Evolutionary conservation across 345 rosid species (phyloP), one percentile per base, ranked within the genome.

Genomic region (Gossypium australe): DNA sequence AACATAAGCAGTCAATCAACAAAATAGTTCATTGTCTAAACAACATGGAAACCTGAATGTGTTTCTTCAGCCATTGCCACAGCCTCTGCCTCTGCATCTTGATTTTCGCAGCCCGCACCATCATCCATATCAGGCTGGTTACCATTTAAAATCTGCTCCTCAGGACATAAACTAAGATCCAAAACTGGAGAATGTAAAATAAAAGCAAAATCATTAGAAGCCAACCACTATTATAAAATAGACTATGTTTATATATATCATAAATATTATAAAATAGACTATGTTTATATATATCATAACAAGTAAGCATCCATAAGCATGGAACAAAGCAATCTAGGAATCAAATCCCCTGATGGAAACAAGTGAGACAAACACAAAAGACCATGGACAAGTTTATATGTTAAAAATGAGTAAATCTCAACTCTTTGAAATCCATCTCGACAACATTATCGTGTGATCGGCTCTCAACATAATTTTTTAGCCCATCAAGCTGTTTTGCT

Each of bases 51-150:
- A 95, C 99, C 98, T 76, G 98, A 89, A 7, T 82, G 82, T 41
- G 82, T 80, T 78, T 88, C 95, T 83, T 93, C 98, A 25, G 88
- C 81, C 97, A 95, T 92, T 47, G 97, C 94, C 44, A 82, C 97
- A 18, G 84, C 86, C 63, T 92, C 94, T 68, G 84, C 87, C 66
- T 91, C 95, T 69, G 90, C 99, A 24, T 93, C 97, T 71, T 81
- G 89, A 80, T 83, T 89, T 66, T 92, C 98, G 85, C 80, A 84
- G 44, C 80, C 89, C 76, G 79, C 86, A 76, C 85, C 86, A 78
- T 95, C 98, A 70, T 93, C 97, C 89, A 91, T 88, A 75, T 93
- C 97, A 58, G 90, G 97, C 75, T 90, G 94, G 78, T 81, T 88
- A 65, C 73, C 84, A 2, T 83, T 86, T 71, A 93, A 71, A 77